Conservation (phyloP, 164 flowering plant species). For the Cinnamomum micranthum region DNA sequence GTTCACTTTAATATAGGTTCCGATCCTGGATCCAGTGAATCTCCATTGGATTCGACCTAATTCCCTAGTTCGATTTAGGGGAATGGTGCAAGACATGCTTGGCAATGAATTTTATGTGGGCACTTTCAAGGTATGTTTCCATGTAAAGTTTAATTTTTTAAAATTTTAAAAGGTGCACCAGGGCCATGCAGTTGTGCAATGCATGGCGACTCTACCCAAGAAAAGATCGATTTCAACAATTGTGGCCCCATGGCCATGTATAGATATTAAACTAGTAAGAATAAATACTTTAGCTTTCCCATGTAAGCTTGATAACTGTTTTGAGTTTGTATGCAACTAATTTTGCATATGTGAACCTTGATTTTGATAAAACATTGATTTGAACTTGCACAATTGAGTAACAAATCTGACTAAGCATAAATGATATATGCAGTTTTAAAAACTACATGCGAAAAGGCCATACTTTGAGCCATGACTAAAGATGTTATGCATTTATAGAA, state of each 20-base stretch:
- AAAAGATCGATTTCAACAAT: too few species aligned
- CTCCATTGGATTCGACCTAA: conserved; percentile 49
- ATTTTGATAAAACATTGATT: neutral
- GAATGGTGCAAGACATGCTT: conserved; percentile 93
- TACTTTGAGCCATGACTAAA: too few species aligned
- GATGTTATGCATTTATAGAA: too few species aligned
- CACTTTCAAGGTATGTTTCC: conserved; percentile 65
- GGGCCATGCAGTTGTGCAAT: too few species aligned
- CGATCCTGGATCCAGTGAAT: conserved; percentile 47
- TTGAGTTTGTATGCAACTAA: neutral
- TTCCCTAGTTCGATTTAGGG: conserved; percentile 73
- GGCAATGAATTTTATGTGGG: conserved; percentile 88
- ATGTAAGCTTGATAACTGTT: neutral
- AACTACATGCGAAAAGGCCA: neutral
- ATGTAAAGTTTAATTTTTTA: too few species aligned
- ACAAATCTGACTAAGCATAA: neutral
- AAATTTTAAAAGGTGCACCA: too few species aligned
- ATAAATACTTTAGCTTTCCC: neutral
- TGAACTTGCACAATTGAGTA: neutral
- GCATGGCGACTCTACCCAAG: too few species aligned
- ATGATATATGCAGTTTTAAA: neutral
- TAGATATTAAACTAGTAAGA: too few species aligned
- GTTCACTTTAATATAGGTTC: conserved; percentile 44
- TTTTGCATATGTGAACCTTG: neutral
- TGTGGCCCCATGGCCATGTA: too few species aligned